Evolutionary conservation across 352 stramenopile species (phyloP).

Genomic region (Elongisporangium prolatum): DNA sequence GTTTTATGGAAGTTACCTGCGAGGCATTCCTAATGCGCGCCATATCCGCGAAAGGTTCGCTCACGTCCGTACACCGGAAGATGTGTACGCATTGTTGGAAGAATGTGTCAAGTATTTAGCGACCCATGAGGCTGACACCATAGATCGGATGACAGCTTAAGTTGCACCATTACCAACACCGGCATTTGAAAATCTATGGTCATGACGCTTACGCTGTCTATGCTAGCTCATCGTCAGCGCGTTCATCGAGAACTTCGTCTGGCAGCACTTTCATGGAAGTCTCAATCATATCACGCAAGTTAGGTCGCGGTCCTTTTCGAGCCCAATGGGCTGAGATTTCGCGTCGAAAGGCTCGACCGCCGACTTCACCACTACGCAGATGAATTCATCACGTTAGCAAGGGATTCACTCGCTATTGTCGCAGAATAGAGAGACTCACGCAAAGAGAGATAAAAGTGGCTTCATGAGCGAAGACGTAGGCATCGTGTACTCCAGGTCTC

Average conservation of each 20-base stretch:
- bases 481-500: conserved; percentile 63
- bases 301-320: conserved; percentile 51
- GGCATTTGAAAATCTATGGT: conserved; percentile 1
- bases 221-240: conserved; percentile 56
- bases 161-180: background rate
- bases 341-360: conserved; percentile 80
- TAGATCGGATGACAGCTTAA: conserved; percentile 1
- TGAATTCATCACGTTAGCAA: background rate
- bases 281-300: conserved; percentile 75
- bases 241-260: conserved; percentile 64
- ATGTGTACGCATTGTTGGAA: conserved; percentile 59
- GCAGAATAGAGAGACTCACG: conserved; percentile 27
- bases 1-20: conserved; percentile 72
- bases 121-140: conserved; percentile 10
- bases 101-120: conserved; percentile 34
- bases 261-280: conserved; percentile 60
- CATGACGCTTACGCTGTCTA: conserved; percentile 8
- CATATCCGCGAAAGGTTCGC: conserved; percentile 56
- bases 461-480: conserved; percentile 77
- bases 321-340: conserved; percentile 65
- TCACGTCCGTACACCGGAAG: conserved; percentile 30
- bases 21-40: conserved; percentile 67
- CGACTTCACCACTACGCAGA: conserved; percentile 52
- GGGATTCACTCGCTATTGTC: background rate
- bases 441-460: conserved; percentile 72